These are phyloP conservation scores for Nigrospora osmanthi DNA, from an alignment of 2,329 filamentous ascomycete genomes.

Conservation along the genomic window DNA sequence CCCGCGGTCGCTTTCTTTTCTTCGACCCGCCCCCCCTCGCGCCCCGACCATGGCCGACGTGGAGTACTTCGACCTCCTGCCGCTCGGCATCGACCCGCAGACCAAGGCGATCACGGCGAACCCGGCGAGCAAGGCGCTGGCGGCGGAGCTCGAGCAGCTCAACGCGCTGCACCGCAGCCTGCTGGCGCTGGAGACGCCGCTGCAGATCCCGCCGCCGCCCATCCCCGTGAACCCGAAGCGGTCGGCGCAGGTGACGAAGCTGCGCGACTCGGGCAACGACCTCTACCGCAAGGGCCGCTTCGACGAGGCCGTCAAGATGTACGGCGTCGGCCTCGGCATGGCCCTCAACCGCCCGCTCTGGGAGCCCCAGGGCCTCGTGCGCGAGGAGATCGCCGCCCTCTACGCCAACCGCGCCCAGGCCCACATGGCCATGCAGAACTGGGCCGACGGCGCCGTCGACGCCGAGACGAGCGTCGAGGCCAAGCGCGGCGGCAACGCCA, in stretches of 20 bases:
- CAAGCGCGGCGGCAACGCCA: constrained; percentile 78
- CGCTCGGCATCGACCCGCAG: constrained; percentile 71
- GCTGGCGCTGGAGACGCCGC: constrained; percentile 54
- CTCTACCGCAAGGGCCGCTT: constrained; percentile 73
- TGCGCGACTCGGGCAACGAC: constrained; percentile 79
- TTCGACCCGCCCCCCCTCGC: background rate
- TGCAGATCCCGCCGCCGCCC: constrained; percentile 71
- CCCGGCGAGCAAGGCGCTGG: constrained; percentile 40
- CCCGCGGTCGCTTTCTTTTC: too few relatives aligned
- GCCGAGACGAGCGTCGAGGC: constrained; percentile 84
- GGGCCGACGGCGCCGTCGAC: constrained; percentile 82
- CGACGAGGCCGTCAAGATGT: constrained; percentile 70
- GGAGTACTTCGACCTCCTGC: constrained; percentile 69
- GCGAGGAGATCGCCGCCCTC: constrained; percentile 75
- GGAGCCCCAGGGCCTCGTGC: constrained; percentile 77
- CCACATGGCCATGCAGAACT: constrained; percentile 72
- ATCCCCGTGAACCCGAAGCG: constrained; percentile 91
- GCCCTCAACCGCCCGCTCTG: constrained; percentile 72
- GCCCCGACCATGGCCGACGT: background rate
- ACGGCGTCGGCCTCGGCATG: constrained; percentile 86
- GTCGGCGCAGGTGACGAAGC: constrained; percentile 77
- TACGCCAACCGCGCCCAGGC: constrained; percentile 87
- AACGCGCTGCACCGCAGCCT: constrained; percentile 74
- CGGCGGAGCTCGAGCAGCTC: constrained; percentile 61
- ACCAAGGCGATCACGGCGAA: constrained; percentile 63